These are phyloP conservation scores for Debaryomyces tyrocola DNA, from an alignment of 805 yeast species.

Conservation along the genomic window DNA sequence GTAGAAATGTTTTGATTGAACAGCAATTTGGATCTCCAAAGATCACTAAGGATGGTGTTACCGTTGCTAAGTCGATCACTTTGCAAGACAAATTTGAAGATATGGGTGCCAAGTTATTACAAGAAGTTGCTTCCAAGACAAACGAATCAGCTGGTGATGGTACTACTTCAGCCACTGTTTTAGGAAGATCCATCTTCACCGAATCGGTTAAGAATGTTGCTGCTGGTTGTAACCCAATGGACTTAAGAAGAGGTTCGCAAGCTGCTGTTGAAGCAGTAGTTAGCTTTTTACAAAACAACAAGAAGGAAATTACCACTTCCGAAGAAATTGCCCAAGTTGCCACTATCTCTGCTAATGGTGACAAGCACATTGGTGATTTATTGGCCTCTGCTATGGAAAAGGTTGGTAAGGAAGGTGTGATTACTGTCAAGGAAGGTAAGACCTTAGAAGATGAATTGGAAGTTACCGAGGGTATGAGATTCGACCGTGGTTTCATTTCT, in stretches of 20 bases:
- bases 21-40: slow-evolving; percentile 96
- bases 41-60: slow-evolving; percentile 98
- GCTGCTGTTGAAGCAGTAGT: slow-evolving; percentile 95
- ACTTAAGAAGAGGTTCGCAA: slow-evolving; percentile 94
- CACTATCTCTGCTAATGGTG: slow-evolving; percentile 96
- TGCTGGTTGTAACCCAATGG: slow-evolving; percentile 99
- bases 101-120: slow-evolving; percentile 91
- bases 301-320: slow-evolving; percentile 89
- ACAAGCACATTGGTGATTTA: slow-evolving; percentile 83
- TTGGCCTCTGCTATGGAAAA: slow-evolving; percentile 97
- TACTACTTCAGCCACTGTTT: slow-evolving; percentile 95
- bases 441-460: slow-evolving; percentile 95
- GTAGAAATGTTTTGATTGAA: slow-evolving; percentile 94
- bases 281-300: slow-evolving; percentile 76
- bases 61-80: slow-evolving; percentile 85
- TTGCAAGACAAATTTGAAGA: slow-evolving; percentile 91
- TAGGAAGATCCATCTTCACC: slow-evolving; percentile 93
- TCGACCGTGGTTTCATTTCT: slow-evolving; percentile 95
- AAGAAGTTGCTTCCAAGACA: slow-evolving; percentile 96
- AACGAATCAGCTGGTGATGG: slow-evolving; percentile 99
- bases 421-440: slow-evolving; percentile 96
- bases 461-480: slow-evolving; percentile 96
- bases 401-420: slow-evolving; percentile 98
- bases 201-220: slow-evolving; percentile 96
- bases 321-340: slow-evolving; percentile 98